phyloP scores from a whole-genome alignment of 257 asterid species.

The Prunella vulgaris region DNA sequence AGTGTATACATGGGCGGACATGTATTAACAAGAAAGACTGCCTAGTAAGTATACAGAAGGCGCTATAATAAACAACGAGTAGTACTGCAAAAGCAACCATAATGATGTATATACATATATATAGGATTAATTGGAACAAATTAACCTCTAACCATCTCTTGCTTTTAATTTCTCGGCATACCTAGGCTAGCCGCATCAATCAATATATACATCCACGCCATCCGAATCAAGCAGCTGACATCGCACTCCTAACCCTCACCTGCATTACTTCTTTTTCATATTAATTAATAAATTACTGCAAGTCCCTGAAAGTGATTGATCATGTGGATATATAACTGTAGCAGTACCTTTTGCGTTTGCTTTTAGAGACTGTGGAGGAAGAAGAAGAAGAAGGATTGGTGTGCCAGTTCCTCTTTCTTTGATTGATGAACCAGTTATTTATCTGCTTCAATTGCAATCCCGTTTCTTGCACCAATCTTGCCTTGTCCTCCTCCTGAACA shows the following conservation, averaged over 20 bases:
- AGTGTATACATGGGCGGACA: too few species aligned
- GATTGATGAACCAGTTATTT: slow-evolving; percentile 73
- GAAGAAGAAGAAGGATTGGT: slow-evolving; percentile 55
- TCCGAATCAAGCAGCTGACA: too few species aligned
- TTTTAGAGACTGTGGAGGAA: slow-evolving; percentile 35
- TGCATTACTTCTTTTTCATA: slow-evolving; percentile 17
- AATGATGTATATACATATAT: too few species aligned
- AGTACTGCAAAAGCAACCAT: too few species aligned
- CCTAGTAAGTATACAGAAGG: too few species aligned
- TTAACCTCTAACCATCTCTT: not conserved
- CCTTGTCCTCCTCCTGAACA: slow-evolving; percentile 75
- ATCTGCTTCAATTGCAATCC: slow-evolving; percentile 68
- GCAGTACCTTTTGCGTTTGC: slow-evolving; percentile 60
- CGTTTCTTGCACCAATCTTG: slow-evolving; percentile 59
- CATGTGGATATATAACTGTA: too few species aligned
- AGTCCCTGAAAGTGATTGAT: not conserved
- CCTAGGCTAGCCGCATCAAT: not conserved
- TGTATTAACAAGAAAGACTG: too few species aligned
- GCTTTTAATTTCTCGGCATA: not conserved
- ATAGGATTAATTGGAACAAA: not conserved
- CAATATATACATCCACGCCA: too few species aligned
- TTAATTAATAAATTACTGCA: not conserved
- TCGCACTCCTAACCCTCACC: slow-evolving; percentile 20
- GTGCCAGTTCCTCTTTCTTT: slow-evolving; percentile 80
- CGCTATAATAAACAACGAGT: too few species aligned